Evolutionary conservation across 805 yeast species (phyloP).

Genomic region (Candida vartiovaarae): DNA sequence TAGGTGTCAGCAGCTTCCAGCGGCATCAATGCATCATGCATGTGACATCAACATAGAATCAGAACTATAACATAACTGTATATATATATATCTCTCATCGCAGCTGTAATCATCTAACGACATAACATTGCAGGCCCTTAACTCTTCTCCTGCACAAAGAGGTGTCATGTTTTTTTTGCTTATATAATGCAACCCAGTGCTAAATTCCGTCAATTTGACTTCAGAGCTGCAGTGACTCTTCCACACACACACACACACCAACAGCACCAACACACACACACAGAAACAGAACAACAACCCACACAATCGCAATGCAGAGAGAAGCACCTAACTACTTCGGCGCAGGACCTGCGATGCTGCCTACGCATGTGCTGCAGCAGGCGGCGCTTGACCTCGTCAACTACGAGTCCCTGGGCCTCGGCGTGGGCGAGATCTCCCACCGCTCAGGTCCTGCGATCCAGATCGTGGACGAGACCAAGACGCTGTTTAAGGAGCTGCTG

Average conservation of each 20-base stretch:
- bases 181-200: no score
- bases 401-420: slow-evolving; percentile 66
- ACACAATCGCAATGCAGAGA: slow-evolving; percentile 36
- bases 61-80: background rate
- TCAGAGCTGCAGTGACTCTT: no score
- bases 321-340: slow-evolving; percentile 82
- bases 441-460: slow-evolving; percentile 77
- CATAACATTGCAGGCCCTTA: no score
- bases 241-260: no score
- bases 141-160: no score
- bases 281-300: background rate
- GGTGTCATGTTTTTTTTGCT: no score
- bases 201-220: no score
- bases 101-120: no score
- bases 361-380: slow-evolving; percentile 75
- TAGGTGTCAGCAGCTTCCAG: no score
- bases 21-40: no score
- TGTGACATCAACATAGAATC: background rate
- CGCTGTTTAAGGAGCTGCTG: slow-evolving; percentile 55
- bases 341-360: slow-evolving; percentile 97
- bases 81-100: background rate
- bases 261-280: background rate
- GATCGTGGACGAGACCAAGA: slow-evolving; percentile 73
- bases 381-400: slow-evolving; percentile 80
- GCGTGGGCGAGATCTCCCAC: slow-evolving; percentile 94